Base-by-base conservation (phyloP, 352 stramenopile species). In the Globisporangium carolinianum region DNA sequence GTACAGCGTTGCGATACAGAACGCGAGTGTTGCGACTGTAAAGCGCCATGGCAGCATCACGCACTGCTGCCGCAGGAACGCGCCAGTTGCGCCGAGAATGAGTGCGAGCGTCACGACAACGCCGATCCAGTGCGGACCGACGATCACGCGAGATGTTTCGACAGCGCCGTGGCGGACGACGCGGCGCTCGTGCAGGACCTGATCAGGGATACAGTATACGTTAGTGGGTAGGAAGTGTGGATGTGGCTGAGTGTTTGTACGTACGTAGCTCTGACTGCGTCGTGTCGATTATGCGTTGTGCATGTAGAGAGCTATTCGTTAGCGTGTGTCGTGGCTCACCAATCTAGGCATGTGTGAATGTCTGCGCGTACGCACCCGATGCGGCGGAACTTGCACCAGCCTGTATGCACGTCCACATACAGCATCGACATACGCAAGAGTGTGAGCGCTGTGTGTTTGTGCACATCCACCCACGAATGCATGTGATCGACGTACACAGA, bases 91-190 rank as follows among this genome's bases (percentile, higher is more conserved):
- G 35, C 73, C 64, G 1, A 90, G 24, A n/a, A 91, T 72, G 56
- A 94, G 82, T 3, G 58, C 53, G 36, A 87, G 49, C 15, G 81
- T 92, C 45, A 86, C 69, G 47, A 91, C 47, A 37, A 90, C 82
- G 41, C 83, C 83, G 54, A 89, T 81, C 83, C 83, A 95, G 59
- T 95, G 81, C 4, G 85, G 85, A 0, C 85, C 85, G 2, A 95
- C 68, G 54, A 92, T 56, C 38, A 90, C 49, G 12, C 83, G 48
- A 48, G 62, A 67, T 32, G 66, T 51, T 41, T 57, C 51, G 17
- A 62, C 65, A 10, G 57, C 45, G n/a, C 73, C 71, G 51, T 75
- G 56, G 24, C 49, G 32, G 6, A 68, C 39, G 12, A 62, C 55
- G 17, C 68, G 66, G 24, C 68, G 73, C 41, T 89, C 76, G 51